Base-by-base conservation (phyloP, 768 basidiomycete species). In the Kwoniella sp. region DNA sequence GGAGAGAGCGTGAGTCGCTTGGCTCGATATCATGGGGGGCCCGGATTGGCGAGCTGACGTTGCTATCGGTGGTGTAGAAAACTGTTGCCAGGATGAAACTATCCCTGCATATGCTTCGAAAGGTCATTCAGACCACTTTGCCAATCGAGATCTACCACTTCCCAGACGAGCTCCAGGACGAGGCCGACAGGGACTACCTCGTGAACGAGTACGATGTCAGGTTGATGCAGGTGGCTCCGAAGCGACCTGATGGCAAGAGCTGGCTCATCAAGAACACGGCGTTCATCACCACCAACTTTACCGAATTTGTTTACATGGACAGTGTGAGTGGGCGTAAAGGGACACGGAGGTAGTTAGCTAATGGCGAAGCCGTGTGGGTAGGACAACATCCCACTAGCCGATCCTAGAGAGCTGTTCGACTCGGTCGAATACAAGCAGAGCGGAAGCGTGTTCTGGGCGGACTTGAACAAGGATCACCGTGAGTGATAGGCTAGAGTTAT, bases 361-460 rank as follows among this genome's bases (percentile, higher is more conserved):
- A 23, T 36, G 19, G 15, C 17, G 14, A 15, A 29, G 6, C 36
- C 46, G 48, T 34, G 52, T 46, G 17, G 9, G 20, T 28, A 70
- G 68, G 77, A 78, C 66, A 77, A 76, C 47, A 62, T 78, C 20
- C 73, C 74, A 1, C 56, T 77, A 5, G 48, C 62, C 8, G 75
- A 78, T 44, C 77, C 77, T 0, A 57, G 56, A 19, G 58, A 56
- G 42, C 67, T 77, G 22, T 78, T 78, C 52, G 70, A 76, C 26
- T 61, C 63, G 12, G 58, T 70, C 7, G 55, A 69, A 19, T 77
- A 75, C 59, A 50, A 59, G 33, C 45, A 69, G 20, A 55, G 68
- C 19, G 73, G 74, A 17, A 69, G 68, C 22, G 77, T 78, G 14
- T 76, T 78, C 59, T 78, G 77, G 77, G 72, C 76, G 5, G 77